phyloP scores from a whole-genome alignment of 139 green algal genomes.

The Ettlia oleoabundans region DNA sequence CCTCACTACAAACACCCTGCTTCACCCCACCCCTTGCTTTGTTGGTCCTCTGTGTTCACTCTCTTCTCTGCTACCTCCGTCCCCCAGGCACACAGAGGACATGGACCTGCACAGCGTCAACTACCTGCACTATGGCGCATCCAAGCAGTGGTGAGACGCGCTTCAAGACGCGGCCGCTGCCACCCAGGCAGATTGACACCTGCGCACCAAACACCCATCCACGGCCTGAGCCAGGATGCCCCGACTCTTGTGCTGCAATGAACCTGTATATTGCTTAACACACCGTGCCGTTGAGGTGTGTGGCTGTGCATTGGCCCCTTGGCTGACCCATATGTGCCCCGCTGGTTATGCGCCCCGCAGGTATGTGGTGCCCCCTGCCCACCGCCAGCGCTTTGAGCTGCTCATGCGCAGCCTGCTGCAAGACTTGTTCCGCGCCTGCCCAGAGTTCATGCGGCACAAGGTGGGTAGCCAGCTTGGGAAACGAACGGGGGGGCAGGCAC shows the following conservation, averaged over 20 bases:
- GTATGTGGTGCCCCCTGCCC: conserved; percentile 77
- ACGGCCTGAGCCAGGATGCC: too few species aligned
- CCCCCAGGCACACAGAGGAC: conserved; percentile 83
- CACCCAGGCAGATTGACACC: too few species aligned
- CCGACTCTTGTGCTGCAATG: too few species aligned
- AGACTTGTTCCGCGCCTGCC: conserved; percentile 62
- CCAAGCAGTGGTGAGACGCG: conserved; percentile 78
- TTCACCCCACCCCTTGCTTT: too few species aligned
- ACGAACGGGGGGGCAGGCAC: too few species aligned
- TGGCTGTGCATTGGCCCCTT: not conserved
- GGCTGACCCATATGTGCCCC: too few species aligned
- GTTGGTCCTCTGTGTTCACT: not conserved
- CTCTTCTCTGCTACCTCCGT: not conserved
- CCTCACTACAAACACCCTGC: too few species aligned
- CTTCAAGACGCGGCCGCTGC: too few species aligned
- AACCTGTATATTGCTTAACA: too few species aligned
- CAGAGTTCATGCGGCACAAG: conserved; percentile 82
- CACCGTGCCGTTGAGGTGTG: not conserved
- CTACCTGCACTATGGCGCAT: conserved; percentile 94
- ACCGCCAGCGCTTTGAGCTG: conserved; percentile 75
- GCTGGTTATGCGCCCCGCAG: conserved; percentile 29
- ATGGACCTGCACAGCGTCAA: conserved; percentile 94
- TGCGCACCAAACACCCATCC: not conserved
- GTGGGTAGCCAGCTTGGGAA: too few species aligned
- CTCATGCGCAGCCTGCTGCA: conserved; percentile 61